A percentile compares a stretch with the other conserved stretches of the same genome.
These are phyloP conservation scores for Xylaria sp. DNA, from an alignment of 2,329 filamentous ascomycete species.

Conservation along the genomic window DNA sequence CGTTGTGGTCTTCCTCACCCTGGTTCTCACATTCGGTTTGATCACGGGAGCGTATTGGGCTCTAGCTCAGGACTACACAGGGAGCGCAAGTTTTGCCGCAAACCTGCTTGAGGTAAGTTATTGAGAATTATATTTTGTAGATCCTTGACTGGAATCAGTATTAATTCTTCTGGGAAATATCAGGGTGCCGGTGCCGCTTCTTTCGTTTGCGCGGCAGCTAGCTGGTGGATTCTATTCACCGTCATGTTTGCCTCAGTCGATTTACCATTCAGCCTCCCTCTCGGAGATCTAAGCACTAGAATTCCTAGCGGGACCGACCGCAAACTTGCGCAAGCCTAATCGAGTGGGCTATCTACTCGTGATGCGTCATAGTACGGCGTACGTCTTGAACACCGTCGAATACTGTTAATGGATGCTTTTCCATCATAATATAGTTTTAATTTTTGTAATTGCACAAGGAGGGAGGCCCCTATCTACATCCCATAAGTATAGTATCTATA, in stretches of 20 bases:
- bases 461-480: too few relatives aligned
- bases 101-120: conserved; percentile 46
- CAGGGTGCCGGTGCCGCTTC: conserved; percentile 37
- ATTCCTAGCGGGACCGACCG: conserved; percentile 34
- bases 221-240: conserved; percentile 39
- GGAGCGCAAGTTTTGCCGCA: conserved; percentile 45
- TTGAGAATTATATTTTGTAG: background rate
- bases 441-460: too few relatives aligned
- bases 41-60: conserved; percentile 71
- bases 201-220: conserved; percentile 37
- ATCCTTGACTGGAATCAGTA: background rate
- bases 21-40: conserved; percentile 67
- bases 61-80: conserved; percentile 55
- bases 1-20: conserved; percentile 72
- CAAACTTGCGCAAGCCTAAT: conserved; percentile 28
- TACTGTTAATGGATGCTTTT: background rate
- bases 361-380: background rate
- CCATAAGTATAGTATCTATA: too few relatives aligned
- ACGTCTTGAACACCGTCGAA: background rate
- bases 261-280: conserved; percentile 36
- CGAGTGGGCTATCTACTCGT: background rate
- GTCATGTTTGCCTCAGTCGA: conserved; percentile 40
- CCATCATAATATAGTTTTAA: too few relatives aligned
- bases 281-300: conserved; percentile 40
- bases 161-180: conserved; percentile 3